Base-by-base conservation (phyloP, 306 rosid genomes). In the Quercus glauca region DNA sequence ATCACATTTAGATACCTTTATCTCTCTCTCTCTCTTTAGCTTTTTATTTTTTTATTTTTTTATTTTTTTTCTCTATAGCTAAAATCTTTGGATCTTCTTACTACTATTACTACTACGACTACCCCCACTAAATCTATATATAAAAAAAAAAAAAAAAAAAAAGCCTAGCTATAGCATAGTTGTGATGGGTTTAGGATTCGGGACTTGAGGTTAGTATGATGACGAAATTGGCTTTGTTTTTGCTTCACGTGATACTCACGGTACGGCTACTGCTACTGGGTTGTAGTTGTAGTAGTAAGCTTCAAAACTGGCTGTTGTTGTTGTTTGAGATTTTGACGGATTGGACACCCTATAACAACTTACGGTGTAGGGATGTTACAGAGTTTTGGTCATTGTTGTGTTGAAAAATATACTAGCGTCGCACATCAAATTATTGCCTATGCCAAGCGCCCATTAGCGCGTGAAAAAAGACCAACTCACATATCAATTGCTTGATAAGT, bases 201-300 rank as follows among this genome's bases (percentile, higher is more conserved):
- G 73, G 63, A 87, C 83, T 77, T 79, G 88, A 71, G 90, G 90
- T 37, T 70, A 49, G 23, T 79, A 87, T 89, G 52, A 90, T 83
- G 91, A 89, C 84, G 56, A 84, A 18, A 8, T 83, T 86, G 87
- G 86, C 83, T 86, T 85, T 84, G 81, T 79, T 60, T 76, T 56
- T 64, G 73, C 53, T 88, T 89, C 96, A 89, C 97, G 97, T 88
- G 96, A 89, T 88, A 81, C 87, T 63, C 49, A 78, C 61, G 74
- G 92, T 90, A 88, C 94, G 90, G 79, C 20, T 45, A 41, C 76
- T 76, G 72, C 53, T 78, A 37, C 45, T 7, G 45, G 45, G 45
- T 7, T 37, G 45, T 37, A 37, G 45, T 37, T 37, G 45, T 37
- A 10, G 57, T 68, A n/a, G 53, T 73, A 74, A 76, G 65, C 80